Base-by-base conservation (phyloP, 164 flowering plant species). In the Tinospora cordifolia region DNA sequence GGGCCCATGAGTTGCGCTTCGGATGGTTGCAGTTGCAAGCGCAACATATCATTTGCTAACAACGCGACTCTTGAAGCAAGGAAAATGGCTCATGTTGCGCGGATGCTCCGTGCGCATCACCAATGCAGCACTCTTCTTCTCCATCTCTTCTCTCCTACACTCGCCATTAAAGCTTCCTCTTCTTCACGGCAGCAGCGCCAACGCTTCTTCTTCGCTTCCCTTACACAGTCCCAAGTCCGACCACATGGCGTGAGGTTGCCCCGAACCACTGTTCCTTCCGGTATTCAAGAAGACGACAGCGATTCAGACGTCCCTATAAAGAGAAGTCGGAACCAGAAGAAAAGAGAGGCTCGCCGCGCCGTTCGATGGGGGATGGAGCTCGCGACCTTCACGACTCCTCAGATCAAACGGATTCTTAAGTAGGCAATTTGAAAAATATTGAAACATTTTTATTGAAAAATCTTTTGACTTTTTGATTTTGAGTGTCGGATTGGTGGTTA, bases 301-400 rank as follows among this genome's bases (percentile, higher is more conserved):
- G 86, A 77, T 39, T 76, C 78, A 7, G 86, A 84, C 7, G 38
- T 67, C 62, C 79, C 70, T 0, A 34, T 9, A 1, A 80, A 75
- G 75, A 85, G 78, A 86, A 89, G 88, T 79, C 87, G 97, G 8
- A 94, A 89, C 81, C 86, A 84, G 83, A 81, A 77, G 83, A 94
- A 94, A 77, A 89, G 92, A 22, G 90, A 86, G 72, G 93, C 95
- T 25, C 81, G 86, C 14, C 91, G 90, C 69, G 90, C 95, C 17
- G 90, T 92, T 57, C 81, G 77, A 1, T 92, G 97, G 92, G 99
- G 89, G 15, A 87, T 89, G 95, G 92, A 94, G 3, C 85, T 94
- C 17, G 90, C 99, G 0, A 73, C 80, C 70, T 88, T 94, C 83
- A 75, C 97, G 10, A 57, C 71, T 25, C 73, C 90, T 49, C 93